Evolutionary conservation across 306 rosid species (phyloP), one percentile per base, ranked within the genome.

Genomic region (Cucumis cinereus): DNA sequence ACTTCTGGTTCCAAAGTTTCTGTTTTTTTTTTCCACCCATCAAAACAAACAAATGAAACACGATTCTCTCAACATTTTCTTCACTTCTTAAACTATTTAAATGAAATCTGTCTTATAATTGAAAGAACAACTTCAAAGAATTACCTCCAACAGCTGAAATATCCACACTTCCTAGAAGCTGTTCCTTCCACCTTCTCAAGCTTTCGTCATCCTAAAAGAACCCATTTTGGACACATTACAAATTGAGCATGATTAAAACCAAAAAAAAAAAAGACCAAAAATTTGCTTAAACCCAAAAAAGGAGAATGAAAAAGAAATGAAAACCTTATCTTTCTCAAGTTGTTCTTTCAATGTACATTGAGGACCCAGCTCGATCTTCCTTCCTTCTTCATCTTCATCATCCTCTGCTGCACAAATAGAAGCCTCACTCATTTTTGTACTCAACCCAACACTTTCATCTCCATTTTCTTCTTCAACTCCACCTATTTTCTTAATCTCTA

Each of bases 171-270:
- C 99, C 98, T 82, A 94, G 95, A 83, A 94, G 97, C 86, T 94
- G 99, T 73, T 94, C 98, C 88, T 92, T 94, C 99, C 99, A 94
- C 85, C 90, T 88, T 86, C 92, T 84, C 77, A 94, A 81, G 86
- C 99, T 94, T 83, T 92, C 96, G 63, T 94, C 99, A 80, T 94
- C 97, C 97, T 92, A 79, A 36, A 17, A 58, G 62, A 47, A 50
- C 58, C 67, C 49, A 26, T 57, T 50, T 62, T 47, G 72, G 54
- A n/a, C 0, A 36, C 54, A 85, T 28, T 53, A 71, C 22, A 62
- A 7, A 33, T 63, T 60, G 73, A 3, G 45, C 49, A 19, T 19
- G 19, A 80, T 49, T 0, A 19, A 66, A 79, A 28, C 47, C 8
- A 10, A 66, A 71, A 62, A 16, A 10, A 66, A 71, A 62, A 16